Evolutionary conservation across 1,284 basidiomycete genomes (phyloP).

Genomic region (Trichosporon asahii): DNA sequence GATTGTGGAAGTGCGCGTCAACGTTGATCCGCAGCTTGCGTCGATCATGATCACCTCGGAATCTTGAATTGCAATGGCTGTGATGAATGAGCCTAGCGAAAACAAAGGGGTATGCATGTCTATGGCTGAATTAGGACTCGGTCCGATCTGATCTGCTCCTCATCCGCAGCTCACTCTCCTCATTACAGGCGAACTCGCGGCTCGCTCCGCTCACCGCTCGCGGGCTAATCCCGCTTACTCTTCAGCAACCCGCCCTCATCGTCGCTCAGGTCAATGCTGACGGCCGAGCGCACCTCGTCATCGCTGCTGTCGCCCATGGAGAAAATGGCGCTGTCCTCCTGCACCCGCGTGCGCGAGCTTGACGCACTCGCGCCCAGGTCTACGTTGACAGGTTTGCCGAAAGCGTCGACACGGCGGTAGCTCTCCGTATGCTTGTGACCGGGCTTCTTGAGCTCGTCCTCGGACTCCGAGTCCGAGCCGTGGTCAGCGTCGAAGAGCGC

Average conservation of each 20-base stretch:
- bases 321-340: constrained; percentile 1
- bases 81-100: background rate
- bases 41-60: background rate
- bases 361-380: constrained; percentile 4
- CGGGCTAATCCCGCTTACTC: background rate
- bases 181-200: no score
- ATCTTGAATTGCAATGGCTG: background rate
- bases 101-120: background rate
- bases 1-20: no score
- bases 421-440: background rate
- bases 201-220: background rate
- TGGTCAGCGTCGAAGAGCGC: constrained; percentile 82
- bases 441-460: constrained; percentile 14
- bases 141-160: background rate
- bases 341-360: background rate
- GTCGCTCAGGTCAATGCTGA: background rate
- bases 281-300: background rate
- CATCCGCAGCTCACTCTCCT: background rate
- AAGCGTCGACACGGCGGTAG: constrained; percentile 23
- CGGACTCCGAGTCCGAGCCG: constrained; percentile 54
- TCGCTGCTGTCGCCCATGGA: background rate
- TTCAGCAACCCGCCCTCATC: background rate
- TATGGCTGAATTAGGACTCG: background rate
- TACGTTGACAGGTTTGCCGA: constrained; percentile 25
- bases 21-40: no score